Evolutionary conservation across 2,329 filamentous ascomycete species (phyloP), one percentile per base, ranked within the genome.

Genomic region (Ceratocystis colombiana): DNA sequence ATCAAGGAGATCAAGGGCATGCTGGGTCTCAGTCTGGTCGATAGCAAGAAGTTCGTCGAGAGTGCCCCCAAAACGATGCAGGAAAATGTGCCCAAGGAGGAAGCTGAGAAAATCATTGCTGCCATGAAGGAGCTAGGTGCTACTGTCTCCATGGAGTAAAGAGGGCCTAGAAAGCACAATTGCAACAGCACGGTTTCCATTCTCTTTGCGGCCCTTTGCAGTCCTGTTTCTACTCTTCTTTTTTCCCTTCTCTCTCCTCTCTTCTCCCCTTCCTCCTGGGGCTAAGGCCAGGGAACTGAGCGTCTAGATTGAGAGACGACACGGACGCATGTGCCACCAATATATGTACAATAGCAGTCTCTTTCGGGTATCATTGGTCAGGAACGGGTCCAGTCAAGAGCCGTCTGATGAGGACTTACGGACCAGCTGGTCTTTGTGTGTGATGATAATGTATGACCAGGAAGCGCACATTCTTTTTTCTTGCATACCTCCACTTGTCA

Each of bases 11-110:
- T 99, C 80, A 99, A 99, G 86, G 87, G 85, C 74, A 83, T 99
- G 85, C 81, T 99, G 68, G 94, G 94, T 55, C 79, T 99, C 75
- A 95, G 89, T 76, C 83, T 99, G 80, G 95, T 99, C 72, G 94
- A 99, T 79, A 96, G 90, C 80, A 99, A 99, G 88, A 99, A 99
- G 82, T 99, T 99, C 74, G 94, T 99, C 71, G 94, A 99, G 83
- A 90, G 89, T 75, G 92, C 89, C 71, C 94, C 94, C 70, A 99
- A 99, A 88, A 80, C 90, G 77, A 89, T 99, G 90, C 97, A 97
- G 87, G 94, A 99, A 80, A 92, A 89, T 64, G 91, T 99, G 71
- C 89, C 93, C 70, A 99, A 99, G 85, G 94, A 99, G 74, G 95
- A 99, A 77, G 91, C 90, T 6, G 93, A 97, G 84, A 99, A 99